These are phyloP conservation scores for Pterocarpus santalinus DNA, from an alignment of 306 rosid genomes.

Conservation along the genomic window DNA sequence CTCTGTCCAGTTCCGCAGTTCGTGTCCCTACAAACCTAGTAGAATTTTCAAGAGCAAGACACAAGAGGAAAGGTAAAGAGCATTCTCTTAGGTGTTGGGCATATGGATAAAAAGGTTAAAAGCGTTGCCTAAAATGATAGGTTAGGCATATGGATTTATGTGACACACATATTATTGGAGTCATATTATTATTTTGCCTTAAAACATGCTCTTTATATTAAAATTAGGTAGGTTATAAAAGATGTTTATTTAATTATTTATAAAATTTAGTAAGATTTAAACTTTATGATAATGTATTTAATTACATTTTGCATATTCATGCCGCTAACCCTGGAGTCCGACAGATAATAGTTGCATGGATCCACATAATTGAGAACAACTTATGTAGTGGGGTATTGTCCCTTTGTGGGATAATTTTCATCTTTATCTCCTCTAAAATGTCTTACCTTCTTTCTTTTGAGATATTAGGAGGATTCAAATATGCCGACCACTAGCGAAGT, in stretches of 20 bases:
- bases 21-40: neutral
- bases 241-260: neutral
- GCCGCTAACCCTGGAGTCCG: conserved; percentile 1
- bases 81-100: neutral
- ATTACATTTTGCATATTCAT: conserved; percentile 10
- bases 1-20: neutral
- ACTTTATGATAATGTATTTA: neutral
- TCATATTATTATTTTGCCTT: neutral
- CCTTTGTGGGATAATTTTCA: neutral
- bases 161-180: neutral
- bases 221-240: neutral
- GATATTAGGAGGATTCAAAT: no score
- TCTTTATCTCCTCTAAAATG: conserved; percentile 13
- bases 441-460: no score
- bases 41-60: conserved; percentile 11
- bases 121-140: conserved; percentile 24
- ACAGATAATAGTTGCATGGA: conserved; percentile 20
- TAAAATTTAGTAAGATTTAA: neutral
- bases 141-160: neutral
- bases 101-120: neutral
- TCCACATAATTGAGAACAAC: conserved; percentile 41
- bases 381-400: conserved; percentile 24
- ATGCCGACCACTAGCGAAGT: no score
- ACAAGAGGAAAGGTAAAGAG: neutral
- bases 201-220: no score